Evolutionary conservation across 2,329 filamentous ascomycete genomes (phyloP).

Genomic region (Pseudopyricularia javanii): DNA sequence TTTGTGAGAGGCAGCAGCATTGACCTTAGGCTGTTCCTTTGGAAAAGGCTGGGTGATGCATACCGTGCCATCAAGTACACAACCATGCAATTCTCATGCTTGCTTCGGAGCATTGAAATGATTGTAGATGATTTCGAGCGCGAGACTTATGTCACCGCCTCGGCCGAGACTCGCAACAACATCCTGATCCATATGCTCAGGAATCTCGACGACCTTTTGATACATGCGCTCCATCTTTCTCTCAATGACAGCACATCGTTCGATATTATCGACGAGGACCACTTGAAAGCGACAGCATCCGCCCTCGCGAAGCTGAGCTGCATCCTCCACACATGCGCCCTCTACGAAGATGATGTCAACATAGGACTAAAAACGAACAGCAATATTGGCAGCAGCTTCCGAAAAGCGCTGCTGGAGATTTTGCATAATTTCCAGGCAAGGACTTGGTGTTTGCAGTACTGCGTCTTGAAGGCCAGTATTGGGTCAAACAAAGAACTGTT

Average conservation of each 20-base stretch:
- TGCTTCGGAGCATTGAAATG: constrained; percentile 74
- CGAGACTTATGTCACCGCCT: constrained; percentile 50
- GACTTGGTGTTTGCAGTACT: constrained; percentile 80
- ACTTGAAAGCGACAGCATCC: constrained; percentile 60
- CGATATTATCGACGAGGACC: constrained; percentile 72
- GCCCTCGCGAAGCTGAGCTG: constrained; percentile 61
- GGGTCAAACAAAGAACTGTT: constrained; percentile 54
- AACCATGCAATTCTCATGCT: constrained; percentile 81
- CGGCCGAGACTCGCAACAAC: constrained; percentile 52
- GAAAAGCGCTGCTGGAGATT: constrained; percentile 36
- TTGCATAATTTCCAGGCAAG: constrained; percentile 80
- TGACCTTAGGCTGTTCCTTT: constrained; percentile 74
- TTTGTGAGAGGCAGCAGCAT: constrained; percentile 75
- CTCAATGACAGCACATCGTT: constrained; percentile 59
- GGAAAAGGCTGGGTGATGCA: constrained; percentile 81
- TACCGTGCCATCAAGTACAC: constrained; percentile 76
- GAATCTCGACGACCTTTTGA: constrained; percentile 64
- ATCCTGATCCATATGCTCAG: constrained; percentile 64
- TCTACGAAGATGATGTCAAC: constrained; percentile 78
- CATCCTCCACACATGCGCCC: constrained; percentile 65
- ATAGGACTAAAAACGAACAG: constrained; percentile 50
- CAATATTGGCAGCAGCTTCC: background rate
- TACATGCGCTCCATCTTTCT: constrained; percentile 56
- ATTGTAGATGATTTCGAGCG: constrained; percentile 51
- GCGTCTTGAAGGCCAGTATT: constrained; percentile 63